Evolutionary conservation across 2,329 filamentous ascomycete species (phyloP).

Genomic region (Ceratocystis colombiana): DNA sequence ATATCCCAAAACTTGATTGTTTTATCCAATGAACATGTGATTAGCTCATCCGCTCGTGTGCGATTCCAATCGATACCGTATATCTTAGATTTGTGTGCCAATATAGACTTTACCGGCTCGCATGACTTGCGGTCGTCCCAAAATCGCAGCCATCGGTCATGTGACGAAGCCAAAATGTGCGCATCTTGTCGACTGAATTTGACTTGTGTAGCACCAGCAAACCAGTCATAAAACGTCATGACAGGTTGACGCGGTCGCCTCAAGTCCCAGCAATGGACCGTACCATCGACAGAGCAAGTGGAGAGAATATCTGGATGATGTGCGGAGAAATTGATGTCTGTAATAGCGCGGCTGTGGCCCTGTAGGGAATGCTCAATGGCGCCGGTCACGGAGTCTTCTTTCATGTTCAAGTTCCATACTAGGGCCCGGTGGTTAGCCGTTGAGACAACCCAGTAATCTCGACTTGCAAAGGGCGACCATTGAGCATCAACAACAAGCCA

Average conservation of each 20-base stretch:
- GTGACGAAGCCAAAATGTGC: slow-evolving; percentile 81
- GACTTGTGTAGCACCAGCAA: slow-evolving; percentile 85
- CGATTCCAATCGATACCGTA: slow-evolving; percentile 95
- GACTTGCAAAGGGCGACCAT: slow-evolving; percentile 84
- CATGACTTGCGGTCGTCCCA: slow-evolving; percentile 81
- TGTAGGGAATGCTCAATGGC: slow-evolving; percentile 81
- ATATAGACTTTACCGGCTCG: slow-evolving; percentile 69
- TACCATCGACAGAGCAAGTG: slow-evolving; percentile 86
- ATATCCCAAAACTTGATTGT: slow-evolving; percentile 94
- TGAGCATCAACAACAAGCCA: slow-evolving; percentile 95
- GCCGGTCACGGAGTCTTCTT: slow-evolving; percentile 58
- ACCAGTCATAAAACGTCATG: slow-evolving; percentile 82
- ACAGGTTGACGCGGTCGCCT: slow-evolving; percentile 62
- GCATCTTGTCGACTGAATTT: slow-evolving; percentile 86
- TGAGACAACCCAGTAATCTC: slow-evolving; percentile 88
- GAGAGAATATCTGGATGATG: slow-evolving; percentile 82
- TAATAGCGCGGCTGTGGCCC: slow-evolving; percentile 75
- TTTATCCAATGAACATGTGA: slow-evolving; percentile 83
- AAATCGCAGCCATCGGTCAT: slow-evolving; percentile 76
- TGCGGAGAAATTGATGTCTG: slow-evolving; percentile 91
- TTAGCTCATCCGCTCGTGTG: slow-evolving; percentile 57
- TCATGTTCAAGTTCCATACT: slow-evolving; percentile 81
- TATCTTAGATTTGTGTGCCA: slow-evolving; percentile 84
- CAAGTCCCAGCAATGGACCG: slow-evolving; percentile 86
- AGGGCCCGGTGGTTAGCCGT: slow-evolving; percentile 91